A percentile compares a stretch with the other conserved stretches of the same genome.
phyloP scores from a whole-genome alignment of 768 basidiomycete species.

The Tricholoma sp. region DNA sequence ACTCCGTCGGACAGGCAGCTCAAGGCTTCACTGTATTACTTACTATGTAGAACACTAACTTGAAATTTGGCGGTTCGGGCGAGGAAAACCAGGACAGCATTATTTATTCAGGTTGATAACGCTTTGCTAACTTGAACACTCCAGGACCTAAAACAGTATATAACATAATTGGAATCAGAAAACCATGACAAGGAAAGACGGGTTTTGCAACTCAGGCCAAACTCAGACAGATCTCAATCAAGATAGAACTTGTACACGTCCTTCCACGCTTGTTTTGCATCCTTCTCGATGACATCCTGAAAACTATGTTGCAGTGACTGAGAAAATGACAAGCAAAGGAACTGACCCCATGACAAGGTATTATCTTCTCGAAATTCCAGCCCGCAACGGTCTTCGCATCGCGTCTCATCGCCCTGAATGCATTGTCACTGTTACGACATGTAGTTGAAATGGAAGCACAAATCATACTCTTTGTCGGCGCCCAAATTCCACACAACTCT shows the following conservation, averaged over 20 bases:
- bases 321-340: neutral
- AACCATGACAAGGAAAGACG: neutral
- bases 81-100: too few species aligned
- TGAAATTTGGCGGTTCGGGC: too few species aligned
- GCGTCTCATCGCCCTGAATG: conserved; percentile 42
- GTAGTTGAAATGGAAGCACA: neutral
- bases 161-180: neutral
- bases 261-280: conserved; percentile 48
- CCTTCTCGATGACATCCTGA: conserved; percentile 51
- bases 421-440: neutral
- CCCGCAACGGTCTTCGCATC: conserved; percentile 54
- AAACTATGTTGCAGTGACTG: neutral
- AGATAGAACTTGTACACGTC: conserved; percentile 27
- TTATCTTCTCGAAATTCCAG: conserved; percentile 67
- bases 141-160: neutral
- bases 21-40: too few species aligned
- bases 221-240: conserved; percentile 1
- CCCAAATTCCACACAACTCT: conserved; percentile 24
- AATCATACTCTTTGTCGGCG: conserved; percentile 27
- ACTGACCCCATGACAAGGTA: conserved; percentile 53
- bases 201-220: neutral
- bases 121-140: neutral
- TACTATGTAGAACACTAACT: too few species aligned
- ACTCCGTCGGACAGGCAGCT: too few species aligned
- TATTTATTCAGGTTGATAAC: neutral